phyloP scores from a whole-genome alignment of 2,329 filamentous ascomycete species.

The Aspergillus aculeatinus region DNA sequence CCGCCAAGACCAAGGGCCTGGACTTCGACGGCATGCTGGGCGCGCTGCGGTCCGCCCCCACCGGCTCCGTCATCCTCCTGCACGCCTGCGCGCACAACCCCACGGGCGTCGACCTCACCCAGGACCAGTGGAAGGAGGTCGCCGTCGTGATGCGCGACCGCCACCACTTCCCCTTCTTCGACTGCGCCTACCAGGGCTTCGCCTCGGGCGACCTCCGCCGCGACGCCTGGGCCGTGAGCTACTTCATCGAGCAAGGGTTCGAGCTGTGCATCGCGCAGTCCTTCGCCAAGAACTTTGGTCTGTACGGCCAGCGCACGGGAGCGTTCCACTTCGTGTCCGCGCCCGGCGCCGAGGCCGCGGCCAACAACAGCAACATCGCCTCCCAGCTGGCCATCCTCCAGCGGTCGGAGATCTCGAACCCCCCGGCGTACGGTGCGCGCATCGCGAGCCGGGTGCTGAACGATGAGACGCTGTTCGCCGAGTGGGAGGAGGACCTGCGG shows the following conservation, averaged over 20 bases:
- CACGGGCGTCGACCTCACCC: constrained; percentile 90
- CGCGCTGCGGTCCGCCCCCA: constrained; percentile 67
- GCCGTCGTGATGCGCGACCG: constrained; percentile 72
- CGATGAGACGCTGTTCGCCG: constrained; percentile 73
- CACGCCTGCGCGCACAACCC: constrained; percentile 98
- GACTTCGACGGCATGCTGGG: constrained; percentile 87
- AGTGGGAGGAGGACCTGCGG: constrained; percentile 89
- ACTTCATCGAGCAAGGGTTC: constrained; percentile 93
- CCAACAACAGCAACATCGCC: constrained; percentile 64
- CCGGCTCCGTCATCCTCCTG: constrained; percentile 81
- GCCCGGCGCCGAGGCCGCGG: constrained; percentile 64
- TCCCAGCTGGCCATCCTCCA: constrained; percentile 92
- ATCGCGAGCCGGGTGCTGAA: constrained; percentile 85
- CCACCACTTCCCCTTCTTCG: constrained; percentile 96
- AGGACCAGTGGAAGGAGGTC: constrained; percentile 91
- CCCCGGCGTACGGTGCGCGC: constrained; percentile 87
- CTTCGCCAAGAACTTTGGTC: constrained; percentile 68
- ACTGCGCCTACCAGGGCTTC: constrained; percentile 96
- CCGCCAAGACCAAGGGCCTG: constrained; percentile 80
- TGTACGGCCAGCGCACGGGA: constrained; percentile 94
- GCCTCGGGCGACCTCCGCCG: constrained; percentile 82
- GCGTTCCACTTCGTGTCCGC: constrained; percentile 91
- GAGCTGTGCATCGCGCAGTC: constrained; percentile 60
- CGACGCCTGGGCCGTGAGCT: constrained; percentile 88
- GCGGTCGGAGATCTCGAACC: constrained; percentile 96